These are phyloP conservation scores for Flaveria brownii DNA, from an alignment of 129 eudicot genomes.

Conservation along the genomic window DNA sequence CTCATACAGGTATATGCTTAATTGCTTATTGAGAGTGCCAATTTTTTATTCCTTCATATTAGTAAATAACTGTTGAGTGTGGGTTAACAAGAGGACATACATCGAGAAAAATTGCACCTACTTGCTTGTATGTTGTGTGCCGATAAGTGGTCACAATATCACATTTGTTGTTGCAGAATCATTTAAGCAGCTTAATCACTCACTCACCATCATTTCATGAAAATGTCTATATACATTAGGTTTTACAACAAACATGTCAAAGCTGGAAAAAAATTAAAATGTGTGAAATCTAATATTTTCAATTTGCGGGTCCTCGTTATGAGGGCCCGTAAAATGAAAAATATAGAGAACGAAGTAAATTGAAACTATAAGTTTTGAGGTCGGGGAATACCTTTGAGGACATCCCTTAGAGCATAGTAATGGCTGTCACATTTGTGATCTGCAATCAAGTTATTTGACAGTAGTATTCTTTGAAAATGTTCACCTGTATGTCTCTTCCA, in stretches of 20 bases:
- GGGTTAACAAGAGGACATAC: too few relatives aligned
- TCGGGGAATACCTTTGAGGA: conserved; percentile 69
- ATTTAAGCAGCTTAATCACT: too few relatives aligned
- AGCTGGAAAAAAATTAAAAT: neutral
- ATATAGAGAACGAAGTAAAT: neutral
- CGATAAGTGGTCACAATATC: too few relatives aligned
- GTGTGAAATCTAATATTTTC: conserved; percentile 5
- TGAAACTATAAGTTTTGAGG: conserved; percentile 33
- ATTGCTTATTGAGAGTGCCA: too few relatives aligned
- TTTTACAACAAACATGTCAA: conserved; percentile 25
- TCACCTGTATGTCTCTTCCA: conserved; percentile 77
- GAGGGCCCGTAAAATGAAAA: neutral
- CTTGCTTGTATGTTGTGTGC: too few relatives aligned
- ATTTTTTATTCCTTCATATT: too few relatives aligned
- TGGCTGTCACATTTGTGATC: conserved; percentile 93
- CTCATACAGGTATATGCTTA: too few relatives aligned
- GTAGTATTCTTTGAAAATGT: conserved; percentile 72
- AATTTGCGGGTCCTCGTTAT: conserved; percentile 9
- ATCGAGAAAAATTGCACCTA: too few relatives aligned
- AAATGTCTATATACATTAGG: conserved; percentile 14
- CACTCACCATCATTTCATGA: neutral
- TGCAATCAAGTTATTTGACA: conserved; percentile 71
- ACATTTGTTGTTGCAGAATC: too few relatives aligned
- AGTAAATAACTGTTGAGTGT: too few relatives aligned
- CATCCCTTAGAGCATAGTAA: conserved; percentile 83